Conservation (phyloP, 306 rosid genomes). For the Sicyos baderoa region DNA sequence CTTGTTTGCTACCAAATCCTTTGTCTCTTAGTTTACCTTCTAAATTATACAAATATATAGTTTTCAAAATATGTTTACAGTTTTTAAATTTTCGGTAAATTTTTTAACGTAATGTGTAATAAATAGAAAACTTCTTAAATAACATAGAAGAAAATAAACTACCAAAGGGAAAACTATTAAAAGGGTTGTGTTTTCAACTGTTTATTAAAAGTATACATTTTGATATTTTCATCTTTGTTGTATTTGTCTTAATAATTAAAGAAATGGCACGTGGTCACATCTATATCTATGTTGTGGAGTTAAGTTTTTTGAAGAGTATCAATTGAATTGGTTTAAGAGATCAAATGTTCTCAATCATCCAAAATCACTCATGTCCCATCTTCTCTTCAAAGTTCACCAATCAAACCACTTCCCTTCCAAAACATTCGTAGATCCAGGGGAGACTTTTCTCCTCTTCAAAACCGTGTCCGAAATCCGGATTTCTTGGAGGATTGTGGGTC, state of each 20-base stretch:
- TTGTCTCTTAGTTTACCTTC: not conserved
- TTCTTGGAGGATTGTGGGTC: too few species aligned
- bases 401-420: too few species aligned
- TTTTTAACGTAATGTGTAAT: not conserved
- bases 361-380: too few species aligned
- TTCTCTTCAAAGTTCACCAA: too few species aligned
- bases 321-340: too few species aligned
- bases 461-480: too few species aligned
- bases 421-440: too few species aligned
- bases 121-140: not conserved
- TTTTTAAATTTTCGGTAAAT: not conserved
- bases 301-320: not conserved
- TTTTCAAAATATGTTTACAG: not conserved
- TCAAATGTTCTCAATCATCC: too few species aligned
- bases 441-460: too few species aligned
- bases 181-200: not conserved
- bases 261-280: not conserved
- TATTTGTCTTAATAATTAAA: constrained; percentile 1
- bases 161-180: not conserved
- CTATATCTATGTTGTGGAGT: not conserved
- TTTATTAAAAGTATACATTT: not conserved
- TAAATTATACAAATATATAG: not conserved
- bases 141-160: not conserved
- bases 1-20: not conserved
- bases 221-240: not conserved